phyloP scores from a whole-genome alignment of 2,329 filamentous ascomycete species.

The Scopulariopsis brevicaulis region DNA sequence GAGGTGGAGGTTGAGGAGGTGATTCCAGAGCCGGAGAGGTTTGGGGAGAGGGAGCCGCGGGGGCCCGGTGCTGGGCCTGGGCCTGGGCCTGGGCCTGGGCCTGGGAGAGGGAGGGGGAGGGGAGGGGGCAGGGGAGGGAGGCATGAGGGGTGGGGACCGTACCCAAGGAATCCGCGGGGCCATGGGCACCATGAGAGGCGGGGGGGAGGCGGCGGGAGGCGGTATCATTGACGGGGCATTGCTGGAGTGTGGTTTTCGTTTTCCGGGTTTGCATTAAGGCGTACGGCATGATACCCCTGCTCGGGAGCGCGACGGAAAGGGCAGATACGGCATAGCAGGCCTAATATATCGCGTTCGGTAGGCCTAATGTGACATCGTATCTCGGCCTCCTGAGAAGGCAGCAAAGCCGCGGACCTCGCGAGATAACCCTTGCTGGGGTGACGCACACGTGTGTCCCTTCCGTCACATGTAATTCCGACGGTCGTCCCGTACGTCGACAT shows the following conservation, averaged over 20 bases:
- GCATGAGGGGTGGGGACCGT: slow-evolving; percentile 4
- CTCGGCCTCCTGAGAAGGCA: background rate
- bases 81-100: background rate
- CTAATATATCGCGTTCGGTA: background rate
- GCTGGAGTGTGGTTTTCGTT: background rate
- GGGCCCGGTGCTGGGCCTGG: background rate
- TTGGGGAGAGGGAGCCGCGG: background rate
- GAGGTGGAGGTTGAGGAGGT: slow-evolving; percentile 66
- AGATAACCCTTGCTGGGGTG: background rate
- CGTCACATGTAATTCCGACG: background rate
- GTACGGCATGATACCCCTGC: background rate
- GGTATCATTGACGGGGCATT: background rate
- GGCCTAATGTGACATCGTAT: background rate
- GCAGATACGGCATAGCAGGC: background rate
- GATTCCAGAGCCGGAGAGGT: slow-evolving; percentile 17
- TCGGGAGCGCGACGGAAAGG: background rate
- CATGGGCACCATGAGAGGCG: slow-evolving; percentile 1
- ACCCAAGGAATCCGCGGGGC: slow-evolving; percentile 1
- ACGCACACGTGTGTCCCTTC: background rate
- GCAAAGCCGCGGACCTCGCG: background rate
- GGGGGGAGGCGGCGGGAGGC: slow-evolving; percentile 7
- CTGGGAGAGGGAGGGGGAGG: slow-evolving; percentile 13
- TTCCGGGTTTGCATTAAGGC: background rate
- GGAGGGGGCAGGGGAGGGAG: slow-evolving; percentile 10
- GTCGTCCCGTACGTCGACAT: too few relatives aligned